Evolutionary conservation across 768 basidiomycete species (phyloP).

Genomic region (Scleroderma bovista): DNA sequence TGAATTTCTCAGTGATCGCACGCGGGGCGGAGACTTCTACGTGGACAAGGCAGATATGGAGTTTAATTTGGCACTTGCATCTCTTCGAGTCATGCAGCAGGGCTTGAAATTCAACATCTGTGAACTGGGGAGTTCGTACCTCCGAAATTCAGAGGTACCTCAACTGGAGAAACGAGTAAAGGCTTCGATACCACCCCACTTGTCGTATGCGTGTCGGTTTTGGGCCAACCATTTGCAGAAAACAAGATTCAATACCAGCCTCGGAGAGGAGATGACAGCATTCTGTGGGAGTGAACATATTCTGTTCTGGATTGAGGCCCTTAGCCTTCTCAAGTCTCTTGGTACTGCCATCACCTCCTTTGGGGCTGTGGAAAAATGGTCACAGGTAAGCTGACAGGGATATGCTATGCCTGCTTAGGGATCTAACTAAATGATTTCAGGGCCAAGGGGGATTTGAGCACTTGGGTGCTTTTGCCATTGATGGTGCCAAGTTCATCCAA

Average conservation of each 20-base stretch:
- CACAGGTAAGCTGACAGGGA: no score
- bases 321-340: conserved; percentile 20
- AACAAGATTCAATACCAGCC: background rate
- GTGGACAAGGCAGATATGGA: background rate
- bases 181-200: conserved; percentile 15
- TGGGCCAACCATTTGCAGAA: conserved; percentile 26
- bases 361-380: no score
- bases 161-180: conserved; percentile 9
- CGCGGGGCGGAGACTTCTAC: conserved; percentile 9
- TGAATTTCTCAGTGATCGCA: conserved; percentile 17
- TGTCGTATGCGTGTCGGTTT: conserved; percentile 28
- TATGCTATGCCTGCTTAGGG: no score
- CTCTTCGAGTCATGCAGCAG: conserved; percentile 22
- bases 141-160: conserved; percentile 15
- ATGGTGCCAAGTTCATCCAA: background rate
- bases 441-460: background rate
- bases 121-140: conserved; percentile 21
- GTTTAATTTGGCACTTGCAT: conserved; percentile 9
- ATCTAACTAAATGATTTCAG: no score
- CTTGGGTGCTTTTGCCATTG: background rate
- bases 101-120: conserved; percentile 32
- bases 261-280: conserved; percentile 11
- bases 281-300: conserved; percentile 19
- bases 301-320: conserved; percentile 30
- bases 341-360: background rate